Conservation (phyloP, 768 basidiomycete genomes). For the Trametes gibbosa region DNA sequence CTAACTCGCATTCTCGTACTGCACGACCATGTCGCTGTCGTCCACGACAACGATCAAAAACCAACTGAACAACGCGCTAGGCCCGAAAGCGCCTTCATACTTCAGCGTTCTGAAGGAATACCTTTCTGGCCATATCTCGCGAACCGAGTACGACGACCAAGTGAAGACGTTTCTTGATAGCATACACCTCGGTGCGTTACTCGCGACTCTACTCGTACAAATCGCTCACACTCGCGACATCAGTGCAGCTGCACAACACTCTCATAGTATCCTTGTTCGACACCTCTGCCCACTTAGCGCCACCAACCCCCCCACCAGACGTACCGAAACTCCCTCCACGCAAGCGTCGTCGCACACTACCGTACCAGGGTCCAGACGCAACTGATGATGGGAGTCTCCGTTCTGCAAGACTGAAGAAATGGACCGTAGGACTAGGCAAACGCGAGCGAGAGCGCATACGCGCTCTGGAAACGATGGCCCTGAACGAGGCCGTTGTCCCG, state of each 20-base stretch:
- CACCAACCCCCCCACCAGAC: slow-evolving; percentile 63
- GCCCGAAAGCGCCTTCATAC: slow-evolving; percentile 56
- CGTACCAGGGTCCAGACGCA: slow-evolving; percentile 66
- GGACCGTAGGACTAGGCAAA: slow-evolving; percentile 69
- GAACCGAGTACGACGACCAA: slow-evolving; percentile 73
- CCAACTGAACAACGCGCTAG: slow-evolving; percentile 62
- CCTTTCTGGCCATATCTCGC: slow-evolving; percentile 64
- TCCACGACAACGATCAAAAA: slow-evolving; percentile 72
- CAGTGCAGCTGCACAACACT: slow-evolving; percentile 81
- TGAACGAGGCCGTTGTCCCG: slow-evolving; percentile 39
- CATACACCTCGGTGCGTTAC: slow-evolving; percentile 1
- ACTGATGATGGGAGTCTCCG: slow-evolving; percentile 53
- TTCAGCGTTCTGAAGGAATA: slow-evolving; percentile 65
- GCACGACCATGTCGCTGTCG: slow-evolving; percentile 60
- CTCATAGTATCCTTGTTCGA: slow-evolving; percentile 82
- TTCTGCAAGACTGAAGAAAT: slow-evolving; percentile 66
- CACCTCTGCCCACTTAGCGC: slow-evolving; percentile 68
- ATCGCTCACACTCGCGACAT: neutral
- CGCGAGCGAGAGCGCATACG: slow-evolving; percentile 74
- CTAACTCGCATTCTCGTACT: neutral
- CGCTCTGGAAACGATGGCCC: slow-evolving; percentile 42
- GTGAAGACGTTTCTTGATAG: slow-evolving; percentile 52
- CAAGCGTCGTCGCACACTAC: slow-evolving; percentile 64
- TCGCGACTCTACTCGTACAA: neutral
- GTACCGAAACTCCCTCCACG: slow-evolving; percentile 61